These are phyloP conservation scores for Talaromyces pinophilus DNA, from an alignment of 2,329 filamentous ascomycete species.

Conservation along the genomic window DNA sequence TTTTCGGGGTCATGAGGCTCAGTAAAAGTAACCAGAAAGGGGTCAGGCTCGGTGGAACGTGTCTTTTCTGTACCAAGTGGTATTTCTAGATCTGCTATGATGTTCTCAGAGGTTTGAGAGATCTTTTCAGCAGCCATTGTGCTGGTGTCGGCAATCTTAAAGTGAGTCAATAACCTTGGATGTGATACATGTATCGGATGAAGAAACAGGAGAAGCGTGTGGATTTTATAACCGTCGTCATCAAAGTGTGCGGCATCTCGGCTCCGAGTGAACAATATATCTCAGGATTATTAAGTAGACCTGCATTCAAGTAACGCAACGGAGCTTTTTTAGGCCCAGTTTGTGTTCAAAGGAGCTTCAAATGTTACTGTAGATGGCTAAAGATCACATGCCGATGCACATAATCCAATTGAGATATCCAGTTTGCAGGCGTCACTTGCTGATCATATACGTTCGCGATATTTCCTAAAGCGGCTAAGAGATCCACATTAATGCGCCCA, in stretches of 20 bases:
- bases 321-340: background rate
- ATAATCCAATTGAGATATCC: background rate
- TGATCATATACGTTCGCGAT: background rate
- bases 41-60: conserved; percentile 8
- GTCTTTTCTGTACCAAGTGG: background rate
- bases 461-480: conserved; percentile 12
- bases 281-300: background rate
- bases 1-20: conserved; percentile 42
- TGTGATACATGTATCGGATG: background rate
- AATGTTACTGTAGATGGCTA: background rate
- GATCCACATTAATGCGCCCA: background rate
- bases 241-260: background rate
- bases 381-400: conserved; percentile 2
- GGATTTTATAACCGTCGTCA: background rate
- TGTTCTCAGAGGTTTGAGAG: background rate
- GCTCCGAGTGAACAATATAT: background rate
- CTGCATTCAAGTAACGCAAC: background rate
- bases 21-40: conserved; percentile 39
- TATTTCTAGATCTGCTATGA: background rate
- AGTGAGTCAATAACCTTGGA: background rate
- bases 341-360: background rate
- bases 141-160: background rate
- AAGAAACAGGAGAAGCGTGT: background rate
- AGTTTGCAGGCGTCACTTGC: no score
- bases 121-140: background rate